Percentiles rank a stretch among this genome's conserved stretches.
These are phyloP conservation scores for Nemania sp. DNA, from an alignment of 2,329 filamentous ascomycete species.

Conservation along the genomic window DNA sequence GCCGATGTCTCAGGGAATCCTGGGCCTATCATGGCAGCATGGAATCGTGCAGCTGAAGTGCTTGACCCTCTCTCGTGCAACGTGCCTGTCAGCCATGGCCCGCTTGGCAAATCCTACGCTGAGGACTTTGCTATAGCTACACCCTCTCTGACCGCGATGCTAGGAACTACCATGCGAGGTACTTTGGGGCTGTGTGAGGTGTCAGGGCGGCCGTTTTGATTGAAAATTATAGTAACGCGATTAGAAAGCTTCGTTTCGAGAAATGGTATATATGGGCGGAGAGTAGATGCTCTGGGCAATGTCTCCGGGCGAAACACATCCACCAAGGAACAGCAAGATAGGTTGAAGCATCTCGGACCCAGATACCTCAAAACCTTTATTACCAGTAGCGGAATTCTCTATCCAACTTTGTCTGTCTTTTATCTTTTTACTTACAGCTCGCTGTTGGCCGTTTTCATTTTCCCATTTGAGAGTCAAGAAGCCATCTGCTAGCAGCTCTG, in stretches of 20 bases:
- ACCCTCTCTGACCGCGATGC: no score
- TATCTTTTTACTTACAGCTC: background rate
- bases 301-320: conserved; percentile 2
- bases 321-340: conserved; percentile 1
- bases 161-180: conserved; percentile 19
- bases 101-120: conserved; percentile 28
- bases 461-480: background rate
- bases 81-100: conserved; percentile 13
- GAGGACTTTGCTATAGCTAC: background rate
- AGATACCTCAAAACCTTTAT: conserved; percentile 1
- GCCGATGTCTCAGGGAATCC: conserved; percentile 24
- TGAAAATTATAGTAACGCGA: conserved; percentile 15
- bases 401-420: background rate
- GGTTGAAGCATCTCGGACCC: background rate
- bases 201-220: conserved; percentile 10
- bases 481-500: background rate
- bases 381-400: background rate
- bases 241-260: conserved; percentile 21
- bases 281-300: background rate
- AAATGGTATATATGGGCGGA: conserved; percentile 24
- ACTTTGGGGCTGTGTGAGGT: conserved; percentile 20
- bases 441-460: background rate
- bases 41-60: conserved; percentile 28
- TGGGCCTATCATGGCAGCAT: conserved; percentile 23
- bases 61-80: conserved; percentile 15